Base-by-base conservation (phyloP, 441 rosid species). In the Adansonia madagascariensis region DNA sequence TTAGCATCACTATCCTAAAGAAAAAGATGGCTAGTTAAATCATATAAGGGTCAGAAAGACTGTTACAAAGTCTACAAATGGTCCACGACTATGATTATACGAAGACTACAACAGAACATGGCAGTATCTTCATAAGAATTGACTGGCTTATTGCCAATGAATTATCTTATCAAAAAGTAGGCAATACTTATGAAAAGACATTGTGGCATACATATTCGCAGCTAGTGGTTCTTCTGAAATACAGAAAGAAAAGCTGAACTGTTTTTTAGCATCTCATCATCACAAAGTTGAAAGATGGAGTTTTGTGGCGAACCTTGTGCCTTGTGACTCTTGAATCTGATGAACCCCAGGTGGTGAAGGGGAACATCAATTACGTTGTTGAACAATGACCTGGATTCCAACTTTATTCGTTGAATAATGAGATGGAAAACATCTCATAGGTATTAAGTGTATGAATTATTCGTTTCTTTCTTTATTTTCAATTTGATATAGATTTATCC, bases 291-390 rank as follows among this genome's bases (percentile, higher is more conserved):
- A 84, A 85, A 84, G 81, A 71, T 74, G 83, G 82, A 83, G 82
- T 86, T 87, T 81, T 87, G 91, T 90, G 94, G 95, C 89, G 88
- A 91, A 86, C 89, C 93, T 88, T 84, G 86, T 85, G 89, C 82
- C 83, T 80, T 73, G 49, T 76, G 87, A 85, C 85, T 75, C 71
- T 82, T 83, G 83, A 86, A 82, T 83, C 81, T 65, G 85, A 77
- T 77, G 80, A 79, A 79, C 79, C 11, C 63, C 27, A 68, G 72
- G 57, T 70, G 66, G 80, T 35, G 68, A 78, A 67, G 66, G 66
- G 66, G 66, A 47, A 66, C 63, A 73, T 79, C 69, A 59, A 74
- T 64, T 80, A 52, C 83, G 76, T 79, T 83, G 89, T 78, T 85
- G 89, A 82, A 83, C 76, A 82, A 84, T 89, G 91, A 85, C 87